Evolutionary conservation across 208 protist species (phyloP).

Genomic region (Balamuthia mandrillaris): DNA sequence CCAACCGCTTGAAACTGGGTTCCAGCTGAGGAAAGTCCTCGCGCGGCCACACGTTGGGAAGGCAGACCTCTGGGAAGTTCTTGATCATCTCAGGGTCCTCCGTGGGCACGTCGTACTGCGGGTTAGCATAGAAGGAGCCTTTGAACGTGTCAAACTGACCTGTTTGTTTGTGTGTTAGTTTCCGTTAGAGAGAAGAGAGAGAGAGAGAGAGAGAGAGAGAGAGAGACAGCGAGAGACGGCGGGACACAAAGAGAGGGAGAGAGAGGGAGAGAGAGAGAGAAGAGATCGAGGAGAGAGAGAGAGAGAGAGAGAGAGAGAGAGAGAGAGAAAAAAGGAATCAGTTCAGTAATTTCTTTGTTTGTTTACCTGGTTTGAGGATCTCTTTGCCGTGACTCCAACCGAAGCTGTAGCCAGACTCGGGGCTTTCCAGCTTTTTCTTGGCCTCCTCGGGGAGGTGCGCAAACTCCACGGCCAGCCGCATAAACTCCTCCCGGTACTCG

Average conservation of each 20-base stretch:
- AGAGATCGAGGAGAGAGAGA: too few relatives aligned
- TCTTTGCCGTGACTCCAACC: constrained; percentile 63
- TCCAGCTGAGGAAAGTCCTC: constrained; percentile 62
- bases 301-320: too few relatives aligned
- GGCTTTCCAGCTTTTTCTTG: constrained; percentile 55
- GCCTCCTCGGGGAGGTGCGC: constrained; percentile 47
- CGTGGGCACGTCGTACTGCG: constrained; percentile 61
- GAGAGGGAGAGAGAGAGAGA: too few relatives aligned
- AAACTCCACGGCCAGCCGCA: constrained; percentile 48
- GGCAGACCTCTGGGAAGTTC: constrained; percentile 43
- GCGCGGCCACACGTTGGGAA: constrained; percentile 69
- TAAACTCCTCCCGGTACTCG: constrained; percentile 17
- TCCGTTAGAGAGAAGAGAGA: too few relatives aligned
- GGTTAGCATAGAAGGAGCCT: constrained; percentile 71
- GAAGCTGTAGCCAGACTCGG: constrained; percentile 48
- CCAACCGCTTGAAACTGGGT: constrained; percentile 64
- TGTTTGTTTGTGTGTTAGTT: too few relatives aligned
- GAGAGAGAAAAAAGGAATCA: too few relatives aligned
- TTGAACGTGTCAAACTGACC: constrained; percentile 56
- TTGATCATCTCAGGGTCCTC: constrained; percentile 56
- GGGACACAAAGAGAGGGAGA: too few relatives aligned
- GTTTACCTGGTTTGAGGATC: too few relatives aligned
- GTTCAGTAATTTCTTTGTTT: too few relatives aligned
- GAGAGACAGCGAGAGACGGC: too few relatives aligned
- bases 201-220: too few relatives aligned